A percentile compares a stretch with the other conserved stretches of the same genome.
Evolutionary conservation across 306 rosid genomes (phyloP).

Genomic region (Myrica gale): DNA sequence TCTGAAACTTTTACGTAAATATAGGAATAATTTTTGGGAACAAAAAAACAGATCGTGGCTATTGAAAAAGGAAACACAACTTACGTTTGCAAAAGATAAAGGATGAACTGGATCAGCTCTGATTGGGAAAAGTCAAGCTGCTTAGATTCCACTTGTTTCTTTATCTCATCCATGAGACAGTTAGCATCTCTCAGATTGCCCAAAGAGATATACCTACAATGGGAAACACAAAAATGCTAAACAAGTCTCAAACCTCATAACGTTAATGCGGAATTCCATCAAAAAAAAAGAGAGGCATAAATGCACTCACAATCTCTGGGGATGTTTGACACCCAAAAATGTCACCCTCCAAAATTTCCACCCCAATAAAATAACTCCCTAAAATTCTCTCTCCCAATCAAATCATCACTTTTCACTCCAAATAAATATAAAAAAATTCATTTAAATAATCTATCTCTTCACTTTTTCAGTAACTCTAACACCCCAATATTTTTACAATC

Average conservation of each 20-base stretch:
- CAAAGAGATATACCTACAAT: conserved; percentile 65
- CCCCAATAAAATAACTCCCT: no score
- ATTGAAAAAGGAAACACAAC: conserved; percentile 30
- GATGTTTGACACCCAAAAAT: no score
- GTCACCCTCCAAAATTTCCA: no score
- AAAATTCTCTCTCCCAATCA: no score
- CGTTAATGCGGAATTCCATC: not conserved
- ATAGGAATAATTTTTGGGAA: not conserved
- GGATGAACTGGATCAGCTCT: conserved; percentile 72
- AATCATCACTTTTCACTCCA: no score
- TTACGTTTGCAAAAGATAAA: conserved; percentile 79
- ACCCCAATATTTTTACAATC: no score
- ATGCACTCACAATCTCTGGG: no score
- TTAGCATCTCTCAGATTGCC: conserved; percentile 94
- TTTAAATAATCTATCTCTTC: no score
- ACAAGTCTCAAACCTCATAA: conserved; percentile 21
- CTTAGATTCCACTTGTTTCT: conserved; percentile 49
- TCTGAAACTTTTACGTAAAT: not conserved
- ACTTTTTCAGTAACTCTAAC: no score
- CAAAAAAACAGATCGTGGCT: not conserved
- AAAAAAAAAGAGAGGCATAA: no score
- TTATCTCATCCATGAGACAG: conserved; percentile 70
- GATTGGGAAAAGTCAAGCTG: conserved; percentile 58
- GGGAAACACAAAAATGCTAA: conserved; percentile 15
- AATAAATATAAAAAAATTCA: no score